phyloP scores from a whole-genome alignment of 192 early-diverging fungal genomes.

The Thamnidium elegans region DNA sequence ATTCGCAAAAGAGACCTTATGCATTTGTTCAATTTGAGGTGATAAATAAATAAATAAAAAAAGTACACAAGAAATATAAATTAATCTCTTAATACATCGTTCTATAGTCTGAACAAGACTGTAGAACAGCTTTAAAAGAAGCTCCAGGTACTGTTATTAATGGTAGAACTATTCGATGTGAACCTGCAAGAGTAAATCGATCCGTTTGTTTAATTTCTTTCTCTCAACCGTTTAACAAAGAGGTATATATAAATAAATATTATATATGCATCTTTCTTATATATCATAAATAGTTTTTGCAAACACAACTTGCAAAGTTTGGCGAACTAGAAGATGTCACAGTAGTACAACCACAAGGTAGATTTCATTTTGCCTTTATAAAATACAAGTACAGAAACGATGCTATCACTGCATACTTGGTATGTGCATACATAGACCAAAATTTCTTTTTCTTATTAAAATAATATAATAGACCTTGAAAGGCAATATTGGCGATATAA shows the following conservation, averaged over 20 bases:
- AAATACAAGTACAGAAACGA: slow-evolving; percentile 71
- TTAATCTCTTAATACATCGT: neutral
- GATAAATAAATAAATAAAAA: neutral
- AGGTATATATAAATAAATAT: slow-evolving; percentile 30
- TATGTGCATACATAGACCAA: slow-evolving; percentile 15
- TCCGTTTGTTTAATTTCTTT: slow-evolving; percentile 62
- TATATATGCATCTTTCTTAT: neutral
- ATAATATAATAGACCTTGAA: no score
- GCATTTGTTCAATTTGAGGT: slow-evolving; percentile 79
- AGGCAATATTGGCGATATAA: neutral
- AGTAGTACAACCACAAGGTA: slow-evolving; percentile 45
- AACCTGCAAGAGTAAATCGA: slow-evolving; percentile 74
- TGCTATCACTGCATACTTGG: slow-evolving; percentile 64
- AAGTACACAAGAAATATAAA: neutral
- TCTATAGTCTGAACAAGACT: slow-evolving; percentile 49
- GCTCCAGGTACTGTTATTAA: slow-evolving; percentile 66
- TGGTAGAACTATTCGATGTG: slow-evolving; percentile 69
- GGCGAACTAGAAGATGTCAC: slow-evolving; percentile 66
- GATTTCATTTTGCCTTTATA: slow-evolving; percentile 52
- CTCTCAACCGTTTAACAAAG: slow-evolving; percentile 34
- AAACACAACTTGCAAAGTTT: slow-evolving; percentile 40
- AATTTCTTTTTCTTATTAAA: neutral
- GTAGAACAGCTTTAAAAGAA: slow-evolving; percentile 54
- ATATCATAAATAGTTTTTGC: slow-evolving; percentile 33
- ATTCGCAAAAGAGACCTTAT: slow-evolving; percentile 68